Evolutionary conservation across 2,329 filamentous ascomycete species (phyloP).

Genomic region (Neofusicoccum sp.): DNA sequence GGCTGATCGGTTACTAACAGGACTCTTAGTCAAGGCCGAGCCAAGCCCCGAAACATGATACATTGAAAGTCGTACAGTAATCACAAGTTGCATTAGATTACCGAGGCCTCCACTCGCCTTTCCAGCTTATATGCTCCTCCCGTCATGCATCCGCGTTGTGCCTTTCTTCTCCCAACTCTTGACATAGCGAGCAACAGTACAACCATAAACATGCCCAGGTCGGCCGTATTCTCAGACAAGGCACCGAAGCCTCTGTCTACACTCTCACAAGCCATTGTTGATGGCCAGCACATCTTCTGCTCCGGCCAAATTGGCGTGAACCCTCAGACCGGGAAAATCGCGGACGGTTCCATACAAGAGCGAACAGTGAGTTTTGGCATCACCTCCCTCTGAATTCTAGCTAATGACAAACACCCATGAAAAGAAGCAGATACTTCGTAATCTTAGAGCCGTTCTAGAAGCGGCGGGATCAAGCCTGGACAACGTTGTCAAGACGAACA

Average conservation of each 20-base stretch:
- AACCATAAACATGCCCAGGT: too few species aligned
- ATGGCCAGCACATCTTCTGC: background rate
- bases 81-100: too few species aligned
- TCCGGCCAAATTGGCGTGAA: slow-evolving; percentile 5
- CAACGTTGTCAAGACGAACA: slow-evolving; percentile 35
- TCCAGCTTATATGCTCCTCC: too few species aligned
- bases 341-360: background rate
- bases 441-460: slow-evolving; percentile 25
- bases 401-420: background rate
- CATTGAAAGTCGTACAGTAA: too few species aligned
- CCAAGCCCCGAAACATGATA: too few species aligned
- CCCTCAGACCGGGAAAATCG: slow-evolving; percentile 1
- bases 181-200: too few species aligned
- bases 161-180: too few species aligned
- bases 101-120: too few species aligned
- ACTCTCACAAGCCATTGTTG: slow-evolving; percentile 2
- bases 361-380: background rate
- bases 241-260: slow-evolving; percentile 28
- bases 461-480: slow-evolving; percentile 30
- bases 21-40: too few species aligned
- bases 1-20: too few species aligned
- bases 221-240: too few species aligned
- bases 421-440: background rate
- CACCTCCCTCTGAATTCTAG: background rate
- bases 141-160: too few species aligned